Percentiles rank a stretch among this genome's conserved stretches.
Evolutionary conservation across 2,329 filamentous ascomycete species (phyloP).

Genomic region (Dothiorella sarmentorum): DNA sequence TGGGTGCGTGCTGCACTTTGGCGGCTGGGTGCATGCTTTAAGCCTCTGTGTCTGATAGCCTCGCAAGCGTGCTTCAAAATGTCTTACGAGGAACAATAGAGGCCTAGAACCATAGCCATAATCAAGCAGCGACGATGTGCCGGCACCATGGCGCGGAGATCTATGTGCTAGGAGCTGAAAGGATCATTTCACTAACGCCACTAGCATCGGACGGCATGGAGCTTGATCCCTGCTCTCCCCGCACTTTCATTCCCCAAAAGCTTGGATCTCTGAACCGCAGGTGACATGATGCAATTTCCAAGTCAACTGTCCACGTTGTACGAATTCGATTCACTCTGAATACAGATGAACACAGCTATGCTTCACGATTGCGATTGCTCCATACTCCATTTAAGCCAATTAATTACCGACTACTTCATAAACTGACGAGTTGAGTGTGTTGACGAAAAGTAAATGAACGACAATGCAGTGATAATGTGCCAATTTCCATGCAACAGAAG

Average conservation of each 20-base stretch:
- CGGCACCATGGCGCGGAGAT: no score
- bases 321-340: not conserved
- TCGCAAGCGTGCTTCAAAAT: no score
- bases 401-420: not conserved
- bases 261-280: not conserved
- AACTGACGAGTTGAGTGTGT: not conserved
- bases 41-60: no score
- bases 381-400: not conserved
- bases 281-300: not conserved
- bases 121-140: no score
- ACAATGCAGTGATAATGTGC: not conserved
- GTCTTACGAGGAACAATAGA: no score
- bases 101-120: no score
- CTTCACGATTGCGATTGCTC: not conserved
- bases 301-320: not conserved
- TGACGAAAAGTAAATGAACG: not conserved
- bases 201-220: not conserved
- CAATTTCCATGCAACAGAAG: conserved; percentile 3
- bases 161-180: no score
- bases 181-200: not conserved
- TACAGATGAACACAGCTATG: not conserved
- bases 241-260: not conserved
- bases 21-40: no score
- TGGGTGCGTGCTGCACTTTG: no score
- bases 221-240: conserved; percentile 13